A percentile compares a stretch with the other conserved stretches of the same genome.
phyloP scores from a whole-genome alignment of 805 yeast species.

The Ogataea nonfermentans region DNA sequence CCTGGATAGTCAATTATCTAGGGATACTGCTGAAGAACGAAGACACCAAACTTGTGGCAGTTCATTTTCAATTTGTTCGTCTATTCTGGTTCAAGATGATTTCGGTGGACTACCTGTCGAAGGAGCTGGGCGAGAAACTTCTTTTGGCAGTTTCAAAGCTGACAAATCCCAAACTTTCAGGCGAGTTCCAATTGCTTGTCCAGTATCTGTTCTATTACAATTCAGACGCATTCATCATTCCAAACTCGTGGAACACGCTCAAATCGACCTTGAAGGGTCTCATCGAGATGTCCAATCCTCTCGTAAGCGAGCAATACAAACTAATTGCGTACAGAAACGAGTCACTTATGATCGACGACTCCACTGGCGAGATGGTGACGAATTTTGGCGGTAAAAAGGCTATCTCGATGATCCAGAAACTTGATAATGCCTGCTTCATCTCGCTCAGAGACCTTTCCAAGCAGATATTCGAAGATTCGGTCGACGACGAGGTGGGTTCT shows the following conservation, averaged over 20 bases:
- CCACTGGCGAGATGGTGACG: slow-evolving; percentile 13
- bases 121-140: slow-evolving; percentile 62
- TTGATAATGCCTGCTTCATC: slow-evolving; percentile 28
- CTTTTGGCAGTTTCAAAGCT: slow-evolving; percentile 32
- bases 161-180: slow-evolving; percentile 21
- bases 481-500: slow-evolving; percentile 15
- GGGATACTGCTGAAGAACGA: slow-evolving; percentile 22
- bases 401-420: slow-evolving; percentile 22
- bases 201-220: slow-evolving; percentile 46
- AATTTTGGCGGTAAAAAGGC: slow-evolving; percentile 17
- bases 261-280: slow-evolving; percentile 47
- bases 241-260: slow-evolving; percentile 58
- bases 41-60: slow-evolving; percentile 13
- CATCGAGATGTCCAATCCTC: slow-evolving; percentile 33
- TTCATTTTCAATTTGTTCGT: slow-evolving; percentile 50
- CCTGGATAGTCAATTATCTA: slow-evolving; percentile 60
- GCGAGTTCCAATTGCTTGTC: slow-evolving; percentile 34
- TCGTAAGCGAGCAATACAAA: slow-evolving; percentile 48
- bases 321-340: slow-evolving; percentile 67
- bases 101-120: slow-evolving; percentile 53
- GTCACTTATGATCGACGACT: slow-evolving; percentile 57
- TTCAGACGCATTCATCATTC: slow-evolving; percentile 61
- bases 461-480: slow-evolving; percentile 27
- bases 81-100: slow-evolving; percentile 72
- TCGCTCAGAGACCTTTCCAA: slow-evolving; percentile 20